Percentiles rank a stretch among this genome's conserved stretches.
Evolutionary conservation across 2,329 filamentous ascomycete species (phyloP).

Genomic region (Teratosphaeria epicoccoides): DNA sequence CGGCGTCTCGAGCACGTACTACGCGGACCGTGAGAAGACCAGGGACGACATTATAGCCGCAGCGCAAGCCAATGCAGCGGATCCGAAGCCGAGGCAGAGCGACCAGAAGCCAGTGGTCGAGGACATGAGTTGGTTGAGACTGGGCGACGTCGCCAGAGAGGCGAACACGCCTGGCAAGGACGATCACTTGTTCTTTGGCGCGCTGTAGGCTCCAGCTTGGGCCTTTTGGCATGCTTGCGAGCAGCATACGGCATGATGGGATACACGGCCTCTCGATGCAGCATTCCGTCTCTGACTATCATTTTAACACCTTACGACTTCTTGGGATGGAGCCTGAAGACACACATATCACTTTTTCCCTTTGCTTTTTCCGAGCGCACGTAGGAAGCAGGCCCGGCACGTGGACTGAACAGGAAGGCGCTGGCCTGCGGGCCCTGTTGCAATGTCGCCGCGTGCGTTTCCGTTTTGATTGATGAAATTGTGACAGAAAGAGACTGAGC

Average conservation of each 20-base stretch:
- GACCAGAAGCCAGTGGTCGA: conserved; percentile 15
- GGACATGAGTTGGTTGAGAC: conserved; percentile 74
- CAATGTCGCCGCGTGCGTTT: too few species aligned
- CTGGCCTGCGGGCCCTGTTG: too few species aligned
- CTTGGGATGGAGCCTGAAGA: too few species aligned
- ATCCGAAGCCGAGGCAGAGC: conserved; percentile 30
- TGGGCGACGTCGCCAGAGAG: conserved; percentile 27
- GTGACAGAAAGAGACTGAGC: not conserved
- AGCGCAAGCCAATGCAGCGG: not conserved
- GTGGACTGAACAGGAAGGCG: too few species aligned
- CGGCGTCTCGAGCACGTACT: conserved; percentile 23
- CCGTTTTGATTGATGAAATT: too few species aligned
- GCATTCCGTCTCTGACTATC: not conserved
- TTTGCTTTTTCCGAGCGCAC: not conserved
- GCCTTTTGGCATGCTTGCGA: not conserved
- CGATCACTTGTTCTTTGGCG: not conserved
- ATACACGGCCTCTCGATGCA: not conserved
- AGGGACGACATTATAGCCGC: conserved; percentile 19
- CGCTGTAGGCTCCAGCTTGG: not conserved
- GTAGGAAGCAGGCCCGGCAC: too few species aligned
- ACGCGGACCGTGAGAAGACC: conserved; percentile 15
- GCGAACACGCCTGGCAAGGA: not conserved
- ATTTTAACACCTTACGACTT: not conserved
- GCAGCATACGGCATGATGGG: not conserved
- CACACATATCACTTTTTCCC: too few species aligned